Evolutionary conservation across 2,329 filamentous ascomycete species (phyloP).

Genomic region (Lojkania enalia): DNA sequence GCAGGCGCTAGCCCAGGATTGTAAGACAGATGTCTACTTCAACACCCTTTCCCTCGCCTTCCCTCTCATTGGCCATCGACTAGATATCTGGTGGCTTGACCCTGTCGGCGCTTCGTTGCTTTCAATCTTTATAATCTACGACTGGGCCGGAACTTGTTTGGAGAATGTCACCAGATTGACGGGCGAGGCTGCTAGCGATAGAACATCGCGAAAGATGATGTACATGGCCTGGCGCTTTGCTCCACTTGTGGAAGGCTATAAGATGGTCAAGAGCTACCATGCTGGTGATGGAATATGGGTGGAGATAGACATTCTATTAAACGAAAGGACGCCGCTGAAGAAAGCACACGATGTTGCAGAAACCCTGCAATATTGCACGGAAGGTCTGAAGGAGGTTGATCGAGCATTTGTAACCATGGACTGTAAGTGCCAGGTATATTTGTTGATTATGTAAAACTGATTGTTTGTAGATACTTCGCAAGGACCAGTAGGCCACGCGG

Average conservation of each 20-base stretch:
- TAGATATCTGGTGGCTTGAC: conserved; percentile 69
- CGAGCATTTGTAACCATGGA: conserved; percentile 57
- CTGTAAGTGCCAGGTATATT: conserved; percentile 41
- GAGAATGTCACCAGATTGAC: conserved; percentile 63
- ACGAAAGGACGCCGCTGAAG: conserved; percentile 56
- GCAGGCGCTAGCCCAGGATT: conserved; percentile 65
- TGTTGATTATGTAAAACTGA: not conserved
- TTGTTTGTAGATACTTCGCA: conserved; percentile 34
- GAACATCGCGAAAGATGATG: conserved; percentile 59
- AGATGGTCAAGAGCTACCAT: conserved; percentile 62
- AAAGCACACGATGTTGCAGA: conserved; percentile 64
- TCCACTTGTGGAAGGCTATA: conserved; percentile 58
- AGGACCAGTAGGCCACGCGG: conserved; percentile 49
- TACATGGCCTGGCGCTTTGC: conserved; percentile 63
- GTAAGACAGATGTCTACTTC: conserved; percentile 67
- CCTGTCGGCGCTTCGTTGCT: conserved; percentile 64
- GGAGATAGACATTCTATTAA: conserved; percentile 63
- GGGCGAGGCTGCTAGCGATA: conserved; percentile 59
- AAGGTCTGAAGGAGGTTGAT: conserved; percentile 57
- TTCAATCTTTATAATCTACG: conserved; percentile 69
- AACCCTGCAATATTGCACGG: conserved; percentile 65
- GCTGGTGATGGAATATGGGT: conserved; percentile 66
- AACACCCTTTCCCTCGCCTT: conserved; percentile 66
- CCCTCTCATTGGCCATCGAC: conserved; percentile 62
- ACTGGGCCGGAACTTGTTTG: conserved; percentile 66